Evolutionary conservation across 1,284 basidiomycete species (phyloP), one percentile per base, ranked within the genome.

Genomic region (Marasmius oreades): DNA sequence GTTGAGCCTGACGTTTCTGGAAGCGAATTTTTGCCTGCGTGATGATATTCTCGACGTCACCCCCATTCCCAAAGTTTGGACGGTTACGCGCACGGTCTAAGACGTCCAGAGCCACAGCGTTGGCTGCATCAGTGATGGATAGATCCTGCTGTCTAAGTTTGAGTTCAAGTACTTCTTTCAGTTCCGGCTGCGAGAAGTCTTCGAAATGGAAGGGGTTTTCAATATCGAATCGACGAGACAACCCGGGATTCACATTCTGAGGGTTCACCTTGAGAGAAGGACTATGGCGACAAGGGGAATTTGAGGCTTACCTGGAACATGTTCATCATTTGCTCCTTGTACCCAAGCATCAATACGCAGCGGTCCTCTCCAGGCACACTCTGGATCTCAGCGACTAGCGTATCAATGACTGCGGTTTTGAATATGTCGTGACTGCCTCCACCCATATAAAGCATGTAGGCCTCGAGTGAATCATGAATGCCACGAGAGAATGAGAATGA

Each of bases 361-460:
- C 85, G 77, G 62, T 88, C 86, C 57, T 88, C 85, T 0, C 85
- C 85, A 0, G 83, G 82, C 1, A 76, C 75, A 53, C 77, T 85
- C 62, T 88, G 86, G 7, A 88, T 79, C 65, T 87, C 86, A 0
- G 86, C 86, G 0, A 88, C 86, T 53, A 88, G 80, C 1, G 86
- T 87, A 59, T 88, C 86, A 51, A 88, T 84, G 42, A 88, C 86
- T 0, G 84, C 76, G 0, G 81, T 84, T 64, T 85, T 87, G 69
- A 71, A 88, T 0, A 71, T 65, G 61, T 87, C 84, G 31, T 51
- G 64, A 16, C 51, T 60, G 4, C 65, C 69, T 52, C 67, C 65
- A 33, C 20, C 44, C 2, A 74, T 73, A 57, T 85, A 82, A 18
- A 88, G 66, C 82, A 84, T 84, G 56, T 88, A 88, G 6, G 86